Percentiles rank a stretch among this genome's conserved stretches.
phyloP scores from a whole-genome alignment of 768 basidiomycete species.

The Mycena filopes region DNA sequence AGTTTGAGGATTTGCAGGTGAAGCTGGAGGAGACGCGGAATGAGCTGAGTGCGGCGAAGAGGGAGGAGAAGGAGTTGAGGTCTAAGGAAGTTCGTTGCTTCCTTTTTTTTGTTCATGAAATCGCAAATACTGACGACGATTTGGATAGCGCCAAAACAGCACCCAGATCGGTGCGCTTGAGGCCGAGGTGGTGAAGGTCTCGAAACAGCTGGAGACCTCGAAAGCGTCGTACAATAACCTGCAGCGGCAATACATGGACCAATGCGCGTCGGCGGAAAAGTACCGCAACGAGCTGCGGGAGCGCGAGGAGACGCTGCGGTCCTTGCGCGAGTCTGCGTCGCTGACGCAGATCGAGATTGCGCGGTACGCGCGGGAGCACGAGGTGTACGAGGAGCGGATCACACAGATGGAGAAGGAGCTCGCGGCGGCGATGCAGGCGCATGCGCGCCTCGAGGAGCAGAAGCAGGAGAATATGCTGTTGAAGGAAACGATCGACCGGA shows the following conservation, averaged over 20 bases:
- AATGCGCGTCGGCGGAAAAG: slow-evolving; percentile 82
- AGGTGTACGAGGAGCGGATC: slow-evolving; percentile 78
- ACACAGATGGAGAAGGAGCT: slow-evolving; percentile 79
- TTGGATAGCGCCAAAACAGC: slow-evolving; percentile 66
- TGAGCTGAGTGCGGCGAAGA: slow-evolving; percentile 82
- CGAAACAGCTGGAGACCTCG: slow-evolving; percentile 78
- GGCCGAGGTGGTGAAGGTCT: slow-evolving; percentile 80
- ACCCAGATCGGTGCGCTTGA: slow-evolving; percentile 78
- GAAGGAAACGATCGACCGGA: slow-evolving; percentile 96
- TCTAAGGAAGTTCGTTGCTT: slow-evolving; percentile 76
- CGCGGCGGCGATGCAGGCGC: slow-evolving; percentile 72
- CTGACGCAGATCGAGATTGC: slow-evolving; percentile 72
- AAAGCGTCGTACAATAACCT: slow-evolving; percentile 78
- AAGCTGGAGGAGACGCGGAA: slow-evolving; percentile 80
- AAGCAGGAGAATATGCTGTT: slow-evolving; percentile 94
- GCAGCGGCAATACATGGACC: slow-evolving; percentile 91
- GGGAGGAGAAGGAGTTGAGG: slow-evolving; percentile 93
- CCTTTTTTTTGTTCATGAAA: background rate
- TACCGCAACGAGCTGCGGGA: slow-evolving; percentile 79
- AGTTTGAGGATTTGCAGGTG: slow-evolving; percentile 82
- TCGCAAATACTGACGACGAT: slow-evolving; percentile 14
- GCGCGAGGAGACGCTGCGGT: slow-evolving; percentile 78
- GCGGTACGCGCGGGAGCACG: slow-evolving; percentile 76
- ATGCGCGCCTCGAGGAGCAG: slow-evolving; percentile 85
- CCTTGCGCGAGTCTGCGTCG: slow-evolving; percentile 66